Percentiles rank a stretch among this genome's conserved stretches.
These are phyloP conservation scores for Iris pallida DNA, from an alignment of 116 monocot genomes.

Conservation along the genomic window DNA sequence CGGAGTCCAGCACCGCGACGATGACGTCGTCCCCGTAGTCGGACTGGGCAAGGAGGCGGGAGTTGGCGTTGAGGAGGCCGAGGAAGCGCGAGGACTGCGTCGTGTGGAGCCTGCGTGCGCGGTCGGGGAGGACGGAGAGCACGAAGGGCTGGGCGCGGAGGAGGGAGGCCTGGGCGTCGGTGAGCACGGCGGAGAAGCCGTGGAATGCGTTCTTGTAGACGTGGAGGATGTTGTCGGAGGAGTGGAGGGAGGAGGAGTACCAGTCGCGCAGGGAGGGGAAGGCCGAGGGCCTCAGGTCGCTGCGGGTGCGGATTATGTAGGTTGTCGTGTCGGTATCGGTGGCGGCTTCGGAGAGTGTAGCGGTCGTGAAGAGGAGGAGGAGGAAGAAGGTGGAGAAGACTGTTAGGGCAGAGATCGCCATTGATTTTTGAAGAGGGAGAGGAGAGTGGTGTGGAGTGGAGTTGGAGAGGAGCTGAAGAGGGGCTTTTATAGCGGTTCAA, in stretches of 20 bases:
- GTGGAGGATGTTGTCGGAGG: conserved; percentile 14
- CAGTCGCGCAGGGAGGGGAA: conserved; percentile 16
- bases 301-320: conserved; percentile 27
- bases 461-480: too few species aligned
- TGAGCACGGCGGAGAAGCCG: conserved; percentile 33
- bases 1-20: conserved; percentile 1
- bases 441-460: too few species aligned
- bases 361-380: not conserved
- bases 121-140: conserved; percentile 28
- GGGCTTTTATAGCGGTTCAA: too few species aligned
- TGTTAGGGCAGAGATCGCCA: not conserved
- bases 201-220: conserved; percentile 29
- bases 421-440: too few species aligned
- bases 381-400: not conserved
- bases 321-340: not conserved
- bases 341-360: not conserved
- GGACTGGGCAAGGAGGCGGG: conserved; percentile 47
- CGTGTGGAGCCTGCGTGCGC: conserved; percentile 22
- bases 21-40: conserved; percentile 21
- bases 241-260: conserved; percentile 34
- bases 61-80: conserved; percentile 13
- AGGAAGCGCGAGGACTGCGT: conserved; percentile 35
- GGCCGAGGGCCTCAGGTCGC: conserved; percentile 22
- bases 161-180: conserved; percentile 10
- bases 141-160: conserved; percentile 16